A percentile compares a stretch with the other conserved stretches of the same genome.
phyloP scores from a whole-genome alignment of 139 green algal genomes.

The Eudorina sp. region DNA sequence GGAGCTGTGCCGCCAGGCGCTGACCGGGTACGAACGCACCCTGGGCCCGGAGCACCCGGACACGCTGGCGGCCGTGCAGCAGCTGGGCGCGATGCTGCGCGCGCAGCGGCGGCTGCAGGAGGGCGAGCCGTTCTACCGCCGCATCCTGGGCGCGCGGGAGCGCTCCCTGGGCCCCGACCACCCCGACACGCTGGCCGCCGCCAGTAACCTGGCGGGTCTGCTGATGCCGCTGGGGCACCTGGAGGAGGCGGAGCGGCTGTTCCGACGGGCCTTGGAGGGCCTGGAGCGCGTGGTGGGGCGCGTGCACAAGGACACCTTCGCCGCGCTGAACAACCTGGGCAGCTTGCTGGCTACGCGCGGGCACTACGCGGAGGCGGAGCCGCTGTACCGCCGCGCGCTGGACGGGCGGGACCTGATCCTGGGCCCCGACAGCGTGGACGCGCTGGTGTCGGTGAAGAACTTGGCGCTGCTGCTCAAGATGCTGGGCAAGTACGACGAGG shows the following conservation, averaged over 20 bases:
- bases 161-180: not conserved
- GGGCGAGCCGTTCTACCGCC: not conserved
- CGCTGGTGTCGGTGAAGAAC: constrained; percentile 13
- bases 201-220: constrained; percentile 13
- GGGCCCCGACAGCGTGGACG: not conserved
- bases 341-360: not conserved
- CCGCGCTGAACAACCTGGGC: not conserved
- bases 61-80: not conserved
- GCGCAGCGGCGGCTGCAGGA: not conserved
- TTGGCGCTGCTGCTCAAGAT: not conserved
- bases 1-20: not conserved
- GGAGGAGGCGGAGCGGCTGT: not conserved
- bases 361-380: not conserved
- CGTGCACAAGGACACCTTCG: not conserved
- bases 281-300: not conserved
- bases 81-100: not conserved
- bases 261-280: not conserved
- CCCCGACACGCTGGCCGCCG: not conserved
- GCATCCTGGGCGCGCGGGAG: not conserved
- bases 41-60: not conserved
- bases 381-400: not conserved
- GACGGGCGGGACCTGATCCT: not conserved
- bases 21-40: not conserved
- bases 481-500: not conserved
- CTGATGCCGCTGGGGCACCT: not conserved